Evolutionary conservation across 257 asterid genomes (phyloP), one percentile per base, ranked within the genome.

Genomic region (Capsicum baccatum): DNA sequence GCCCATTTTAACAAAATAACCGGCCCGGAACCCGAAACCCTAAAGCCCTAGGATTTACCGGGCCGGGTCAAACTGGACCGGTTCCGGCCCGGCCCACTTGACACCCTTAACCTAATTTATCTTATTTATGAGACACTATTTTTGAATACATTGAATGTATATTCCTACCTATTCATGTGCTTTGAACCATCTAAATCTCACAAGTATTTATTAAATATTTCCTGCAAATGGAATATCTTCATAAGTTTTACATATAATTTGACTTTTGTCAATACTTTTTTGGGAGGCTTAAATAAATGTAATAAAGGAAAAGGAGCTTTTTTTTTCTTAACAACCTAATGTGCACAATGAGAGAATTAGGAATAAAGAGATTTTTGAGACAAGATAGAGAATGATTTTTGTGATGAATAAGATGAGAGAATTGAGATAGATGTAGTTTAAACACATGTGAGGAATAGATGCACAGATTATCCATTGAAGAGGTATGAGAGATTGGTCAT

Each of bases 141-240:
- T 64, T 47, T 71, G 42, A 3, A 47, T 71, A 71, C 59, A 73
- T 73, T 48, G 80, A 73, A 71, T 5, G 58, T 71, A 3, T 71
- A 71, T 71, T n/a, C 57, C 57, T 5, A 47, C 0, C 47, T 73
- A 73, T 47, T 47, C 39, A n/a, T n/a, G 17, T n/a, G 58, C 80
- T 17, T 71, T 71, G 39, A 44, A 71, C 11, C 80, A 6, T 47
- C 58, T n/a, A 48, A 73, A 47, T 19, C n/a, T 37, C 50, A 35
- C 52, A 15, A 67, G 74, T 14, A 67, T 3, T 35, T 67, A 14
- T 35, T 67, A 39, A 39, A 39, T 39, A 39, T 68, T 37, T 11
- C 42, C 17, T 73, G 19, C 10, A 47, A 73, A n/a, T n/a, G 16
- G 17, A 47, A 44, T 10, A n/a, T 9, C n/a, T 3, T 71, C 47